Conservation (phyloP, 306 rosid genomes). For the Neltuma alba region DNA sequence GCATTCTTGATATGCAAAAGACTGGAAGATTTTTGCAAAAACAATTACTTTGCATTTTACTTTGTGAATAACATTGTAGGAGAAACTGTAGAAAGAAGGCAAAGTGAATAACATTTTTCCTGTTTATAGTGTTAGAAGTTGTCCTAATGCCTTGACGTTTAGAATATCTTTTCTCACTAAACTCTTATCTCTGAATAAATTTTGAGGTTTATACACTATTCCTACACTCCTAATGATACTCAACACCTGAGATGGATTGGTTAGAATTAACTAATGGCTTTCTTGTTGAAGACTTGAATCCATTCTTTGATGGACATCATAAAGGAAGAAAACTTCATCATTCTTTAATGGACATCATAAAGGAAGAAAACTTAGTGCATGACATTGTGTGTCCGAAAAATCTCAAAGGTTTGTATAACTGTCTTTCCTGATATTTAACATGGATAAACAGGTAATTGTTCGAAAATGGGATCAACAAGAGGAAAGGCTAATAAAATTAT, state of each 20-base stretch:
- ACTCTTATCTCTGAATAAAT: neutral
- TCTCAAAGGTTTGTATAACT: slow-evolving; percentile 1
- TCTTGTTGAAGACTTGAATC: slow-evolving; percentile 4
- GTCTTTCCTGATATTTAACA: slow-evolving; percentile 18
- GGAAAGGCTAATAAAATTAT: slow-evolving; percentile 63
- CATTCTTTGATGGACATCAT: too few relatives aligned
- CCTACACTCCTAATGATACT: slow-evolving; percentile 13
- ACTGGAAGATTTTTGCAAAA: neutral
- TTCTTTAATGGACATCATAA: slow-evolving; percentile 11
- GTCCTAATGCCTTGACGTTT: slow-evolving; percentile 7
- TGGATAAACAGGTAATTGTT: slow-evolving; percentile 64
- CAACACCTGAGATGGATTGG: neutral
- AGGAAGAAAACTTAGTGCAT: neutral
- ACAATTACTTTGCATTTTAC: slow-evolving; percentile 1
- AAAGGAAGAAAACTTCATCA: slow-evolving; percentile 4
- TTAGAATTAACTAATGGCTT: neutral
- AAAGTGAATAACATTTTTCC: slow-evolving; percentile 5
- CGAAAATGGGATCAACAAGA: slow-evolving; percentile 78
- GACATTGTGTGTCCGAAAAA: slow-evolving; percentile 6
- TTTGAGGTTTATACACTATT: neutral
- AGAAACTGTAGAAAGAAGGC: neutral
- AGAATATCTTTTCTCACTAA: neutral
- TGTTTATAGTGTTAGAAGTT: slow-evolving; percentile 5
- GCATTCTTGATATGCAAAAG: slow-evolving; percentile 11
- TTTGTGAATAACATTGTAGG: neutral